Conservation (phyloP, 805 yeast species). For the Candida koratica region DNA sequence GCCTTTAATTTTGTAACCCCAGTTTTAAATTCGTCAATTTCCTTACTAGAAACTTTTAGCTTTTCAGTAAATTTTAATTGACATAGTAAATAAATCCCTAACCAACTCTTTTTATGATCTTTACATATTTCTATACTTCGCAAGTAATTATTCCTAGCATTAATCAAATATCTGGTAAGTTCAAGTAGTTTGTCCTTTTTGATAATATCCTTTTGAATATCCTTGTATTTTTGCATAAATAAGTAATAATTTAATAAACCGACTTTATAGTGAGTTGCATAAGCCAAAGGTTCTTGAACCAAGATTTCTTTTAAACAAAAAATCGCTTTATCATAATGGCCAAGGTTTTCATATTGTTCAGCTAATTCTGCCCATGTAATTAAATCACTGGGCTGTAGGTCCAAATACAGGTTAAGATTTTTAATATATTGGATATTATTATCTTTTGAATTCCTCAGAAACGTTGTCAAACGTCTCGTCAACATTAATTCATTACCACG, state of each 20-base stretch:
- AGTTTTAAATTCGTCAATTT: constrained; percentile 19
- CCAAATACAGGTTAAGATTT: constrained; percentile 52
- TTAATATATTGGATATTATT: constrained; percentile 45
- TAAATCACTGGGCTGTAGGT: constrained; percentile 67
- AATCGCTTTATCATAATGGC: constrained; percentile 65
- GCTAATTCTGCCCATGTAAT: constrained; percentile 78
- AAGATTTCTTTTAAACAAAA: constrained; percentile 69
- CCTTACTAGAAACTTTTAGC: constrained; percentile 17
- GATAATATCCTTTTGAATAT: constrained; percentile 1
- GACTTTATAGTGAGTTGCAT: constrained; percentile 57
- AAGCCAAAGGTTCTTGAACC: constrained; percentile 64
- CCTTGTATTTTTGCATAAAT: constrained; percentile 18
- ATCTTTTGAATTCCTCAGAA: constrained; percentile 22
- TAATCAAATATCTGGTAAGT: constrained; percentile 20
- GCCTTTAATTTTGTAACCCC: constrained; percentile 22
- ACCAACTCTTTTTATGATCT: constrained; percentile 68
- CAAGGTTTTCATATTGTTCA: constrained; percentile 54
- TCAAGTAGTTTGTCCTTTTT: constrained; percentile 31
- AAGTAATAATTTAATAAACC: constrained; percentile 43
- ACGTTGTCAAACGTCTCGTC: constrained; percentile 35
- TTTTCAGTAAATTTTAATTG: constrained; percentile 18
- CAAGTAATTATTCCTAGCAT: constrained; percentile 48
- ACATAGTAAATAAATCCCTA: constrained; percentile 49
- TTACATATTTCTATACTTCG: constrained; percentile 78
- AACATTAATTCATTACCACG: constrained; percentile 35